Evolutionary conservation across 176 grass and related monocot genomes (phyloP).

Genomic region (Phoenix dactylifera): DNA sequence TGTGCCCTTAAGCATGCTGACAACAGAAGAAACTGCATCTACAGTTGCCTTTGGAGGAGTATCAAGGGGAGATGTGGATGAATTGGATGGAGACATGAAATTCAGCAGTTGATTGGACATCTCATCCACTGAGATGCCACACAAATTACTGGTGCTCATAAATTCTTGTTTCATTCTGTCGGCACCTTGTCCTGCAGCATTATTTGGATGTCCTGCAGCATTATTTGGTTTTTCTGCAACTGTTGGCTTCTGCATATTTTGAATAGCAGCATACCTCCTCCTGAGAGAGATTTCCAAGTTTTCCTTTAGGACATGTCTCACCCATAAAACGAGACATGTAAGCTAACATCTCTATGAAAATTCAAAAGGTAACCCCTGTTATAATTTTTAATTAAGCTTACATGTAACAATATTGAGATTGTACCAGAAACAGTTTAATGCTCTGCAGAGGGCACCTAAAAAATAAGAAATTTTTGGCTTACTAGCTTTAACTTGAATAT

Average conservation of each 20-base stretch:
- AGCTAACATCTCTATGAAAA: no score
- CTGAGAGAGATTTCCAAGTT: constrained; percentile 28
- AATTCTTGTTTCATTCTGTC: constrained; percentile 29
- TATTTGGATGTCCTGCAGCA: not conserved
- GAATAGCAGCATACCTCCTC: constrained; percentile 59
- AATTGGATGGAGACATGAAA: constrained; percentile 55
- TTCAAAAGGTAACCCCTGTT: no score
- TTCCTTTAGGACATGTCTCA: not conserved
- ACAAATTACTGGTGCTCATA: constrained; percentile 23
- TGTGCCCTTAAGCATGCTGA: constrained; percentile 68
- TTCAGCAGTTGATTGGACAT: constrained; percentile 36
- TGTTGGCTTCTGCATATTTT: constrained; percentile 33
- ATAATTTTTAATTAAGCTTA: no score
- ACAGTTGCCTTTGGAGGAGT: constrained; percentile 29
- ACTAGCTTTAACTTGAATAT: no score
- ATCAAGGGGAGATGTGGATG: constrained; percentile 55
- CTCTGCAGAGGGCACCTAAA: no score
- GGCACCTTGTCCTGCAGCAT: not conserved
- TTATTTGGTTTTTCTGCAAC: constrained; percentile 24
- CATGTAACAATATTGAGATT: no score
- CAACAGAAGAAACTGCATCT: constrained; percentile 49
- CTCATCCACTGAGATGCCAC: constrained; percentile 15
- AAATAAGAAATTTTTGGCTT: no score
- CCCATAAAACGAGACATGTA: no score
- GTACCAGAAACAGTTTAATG: no score